Percentiles rank a stretch among this genome's conserved stretches.
Evolutionary conservation across 1,139 yeast genomes (phyloP).

Genomic region (Zygotorulaspora mrakii): DNA sequence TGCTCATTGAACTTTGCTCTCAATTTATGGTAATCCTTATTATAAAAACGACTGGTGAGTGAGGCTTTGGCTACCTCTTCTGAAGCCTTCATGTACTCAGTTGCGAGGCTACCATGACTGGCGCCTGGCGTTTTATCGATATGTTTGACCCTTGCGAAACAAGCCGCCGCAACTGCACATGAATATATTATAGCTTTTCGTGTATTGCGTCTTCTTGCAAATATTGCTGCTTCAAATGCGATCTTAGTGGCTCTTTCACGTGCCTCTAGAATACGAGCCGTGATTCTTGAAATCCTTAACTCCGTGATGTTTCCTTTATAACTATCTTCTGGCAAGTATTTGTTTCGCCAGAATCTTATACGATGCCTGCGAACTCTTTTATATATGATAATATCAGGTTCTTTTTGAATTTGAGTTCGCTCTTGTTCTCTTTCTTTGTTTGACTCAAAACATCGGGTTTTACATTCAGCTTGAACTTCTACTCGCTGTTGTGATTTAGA

Average conservation of each 20-base stretch:
- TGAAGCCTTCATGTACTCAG: conserved; percentile 12
- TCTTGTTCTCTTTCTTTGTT: not conserved
- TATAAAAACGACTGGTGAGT: conserved; percentile 4
- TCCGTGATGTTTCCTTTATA: conserved; percentile 11
- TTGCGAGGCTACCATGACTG: conserved; percentile 17
- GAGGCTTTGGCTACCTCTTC: conserved; percentile 11
- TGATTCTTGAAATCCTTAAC: conserved; percentile 10
- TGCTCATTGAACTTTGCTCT: conserved; percentile 10
- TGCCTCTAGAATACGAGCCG: conserved; percentile 11
- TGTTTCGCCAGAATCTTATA: conserved; percentile 10
- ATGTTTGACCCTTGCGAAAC: conserved; percentile 8
- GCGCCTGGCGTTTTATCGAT: conserved; percentile 11
- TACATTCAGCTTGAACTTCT: too few species aligned
- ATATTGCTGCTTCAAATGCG: conserved; percentile 12
- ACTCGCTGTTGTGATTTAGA: too few species aligned
- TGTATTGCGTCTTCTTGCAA: conserved; percentile 8
- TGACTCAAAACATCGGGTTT: too few species aligned
- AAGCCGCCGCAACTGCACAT: conserved; percentile 12
- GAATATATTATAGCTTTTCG: conserved; percentile 9
- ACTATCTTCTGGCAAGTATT: conserved; percentile 3
- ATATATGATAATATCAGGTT: conserved; percentile 1
- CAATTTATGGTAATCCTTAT: conserved; percentile 11
- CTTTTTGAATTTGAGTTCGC: not conserved
- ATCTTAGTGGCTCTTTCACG: conserved; percentile 8
- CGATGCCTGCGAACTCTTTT: conserved; percentile 6